These are phyloP conservation scores for Ceratobasidium sp. DNA, from an alignment of 1,284 basidiomycete species.

Conservation along the genomic window DNA sequence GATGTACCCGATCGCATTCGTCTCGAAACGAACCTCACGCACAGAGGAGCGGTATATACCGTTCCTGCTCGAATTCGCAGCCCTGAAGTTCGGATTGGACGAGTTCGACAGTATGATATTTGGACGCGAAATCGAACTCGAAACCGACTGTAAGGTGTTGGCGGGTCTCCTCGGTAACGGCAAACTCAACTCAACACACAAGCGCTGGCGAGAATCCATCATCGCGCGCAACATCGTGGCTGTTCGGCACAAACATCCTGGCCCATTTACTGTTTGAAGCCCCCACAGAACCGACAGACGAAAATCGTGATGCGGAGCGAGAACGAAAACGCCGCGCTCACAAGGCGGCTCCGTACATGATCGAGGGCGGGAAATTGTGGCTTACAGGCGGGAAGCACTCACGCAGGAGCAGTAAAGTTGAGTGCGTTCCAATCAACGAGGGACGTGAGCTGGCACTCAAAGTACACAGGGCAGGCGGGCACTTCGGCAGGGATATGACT, in stretches of 20 bases:
- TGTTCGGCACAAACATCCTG: slow-evolving; percentile 47
- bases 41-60: slow-evolving; percentile 49
- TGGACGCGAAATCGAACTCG: slow-evolving; percentile 50
- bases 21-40: slow-evolving; percentile 50
- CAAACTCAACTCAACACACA: slow-evolving; percentile 36
- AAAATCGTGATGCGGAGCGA: not conserved
- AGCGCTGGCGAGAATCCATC: slow-evolving; percentile 48
- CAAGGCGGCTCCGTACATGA: slow-evolving; percentile 22
- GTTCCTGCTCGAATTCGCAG: slow-evolving; percentile 51
- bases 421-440: slow-evolving; percentile 53
- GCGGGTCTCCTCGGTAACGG: slow-evolving; percentile 48
- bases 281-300: too few relatives aligned
- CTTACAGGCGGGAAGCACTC: not conserved
- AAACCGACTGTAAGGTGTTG: slow-evolving; percentile 52
- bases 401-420: slow-evolving; percentile 40
- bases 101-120: slow-evolving; percentile 49
- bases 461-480: slow-evolving; percentile 24
- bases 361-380: slow-evolving; percentile 47
- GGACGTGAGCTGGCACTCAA: slow-evolving; percentile 36
- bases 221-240: slow-evolving; percentile 41
- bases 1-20: slow-evolving; percentile 49
- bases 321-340: slow-evolving; percentile 19
- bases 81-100: slow-evolving; percentile 51
- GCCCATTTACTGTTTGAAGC: not conserved
- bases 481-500: slow-evolving; percentile 37